Base-by-base conservation (phyloP, 2,329 filamentous ascomycete species). In the Drechslerella dactyloides region DNA sequence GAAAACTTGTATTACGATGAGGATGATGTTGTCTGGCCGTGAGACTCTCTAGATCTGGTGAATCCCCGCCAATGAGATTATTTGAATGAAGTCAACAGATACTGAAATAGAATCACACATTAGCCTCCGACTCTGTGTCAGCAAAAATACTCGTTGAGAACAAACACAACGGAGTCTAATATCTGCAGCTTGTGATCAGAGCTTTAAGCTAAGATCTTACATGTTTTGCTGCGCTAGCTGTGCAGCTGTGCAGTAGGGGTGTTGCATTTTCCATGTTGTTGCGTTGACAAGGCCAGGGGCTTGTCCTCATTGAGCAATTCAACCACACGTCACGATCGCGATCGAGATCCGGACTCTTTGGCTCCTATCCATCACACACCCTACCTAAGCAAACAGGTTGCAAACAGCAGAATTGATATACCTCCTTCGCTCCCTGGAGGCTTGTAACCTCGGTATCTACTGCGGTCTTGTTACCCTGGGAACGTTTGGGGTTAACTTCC, bases 51-150 rank as follows among this genome's bases (percentile, higher is more conserved):
- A n/a, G n/a, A n/a, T n/a, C n/a, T n/a, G n/a, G n/a, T 23, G 87
- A 87, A 77, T 88, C 85, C 79, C 89, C 87, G 17, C 86, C 85
- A 10, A 89, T 80, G 5, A 87, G 79, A 15, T 87, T 87, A 1
- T 85, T 87, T 24, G 85, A 81, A 76, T 89, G 85, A 77, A 86
- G 88, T 6, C 87, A 87, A 59, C 88, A 84, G 0, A 87, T 87
- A 74, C 89, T 89, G 80, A 89, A 89, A 78, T 89, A 89, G 30
- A 87, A 82, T 27, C 89, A 80, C 2, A 85, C 85, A 35, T 86
- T 85, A 74, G 88, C 86, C 15, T 83, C 84, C 85, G 86, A 88
- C 23, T 83, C 82, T 4, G 85, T 82, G 77, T 89, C 85, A 1
- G 87, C 84, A 17, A 81, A 79, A 13, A 85, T 86, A 44, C 87